Base-by-base conservation (phyloP, 495 filamentous ascomycete species). In the Bacidia rubella region DNA sequence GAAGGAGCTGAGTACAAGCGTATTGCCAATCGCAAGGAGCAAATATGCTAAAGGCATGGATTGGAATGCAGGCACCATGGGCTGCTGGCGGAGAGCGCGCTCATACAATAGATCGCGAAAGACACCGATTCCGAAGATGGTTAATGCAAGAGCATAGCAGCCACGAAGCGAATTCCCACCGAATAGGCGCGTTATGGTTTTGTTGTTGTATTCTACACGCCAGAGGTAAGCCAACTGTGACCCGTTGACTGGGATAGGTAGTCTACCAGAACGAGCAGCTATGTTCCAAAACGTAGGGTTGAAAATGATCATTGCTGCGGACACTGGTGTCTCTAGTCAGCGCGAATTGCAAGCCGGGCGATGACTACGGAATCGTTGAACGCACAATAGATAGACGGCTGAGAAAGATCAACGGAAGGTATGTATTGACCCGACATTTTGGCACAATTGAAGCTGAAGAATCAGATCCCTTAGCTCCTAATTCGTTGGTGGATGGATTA, bases 81-180 rank as follows among this genome's bases (percentile, higher is more conserved):
- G 90, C 68, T 97, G 92, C 61, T 82, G 69, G 54, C 78, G 77
- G 24, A 90, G 76, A 26, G 86, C 84, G 43, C 74, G 75, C 66
- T 88, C 81, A 64, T 77, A 86, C 57, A 87, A 49, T 54, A 74
- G 66, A 67, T 98, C 92, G 56, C 92, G 85, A 65, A 95, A 62
- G 54, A 98, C 81, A 23, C 92, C 92, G 41, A 98, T 73, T 21
- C 76, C 77, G 80, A 98, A 98, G 67, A 98, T 98, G 45, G 81
- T 77, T 50, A 79, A 66, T 35, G 90, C 92, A 27, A 98, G 83
- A 57, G 77, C 81, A 66, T 97, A 98, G 81, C 90, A 96, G 51
- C 81, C 92, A 56, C 76, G 71, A 60, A 85, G 83, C 26, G 83
- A 75, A 62, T 83, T 87, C 56, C 86, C 85, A 42, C 81, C 76